These are phyloP conservation scores for Fomitopsis palustris DNA, from an alignment of 1,284 basidiomycete species.

Conservation along the genomic window DNA sequence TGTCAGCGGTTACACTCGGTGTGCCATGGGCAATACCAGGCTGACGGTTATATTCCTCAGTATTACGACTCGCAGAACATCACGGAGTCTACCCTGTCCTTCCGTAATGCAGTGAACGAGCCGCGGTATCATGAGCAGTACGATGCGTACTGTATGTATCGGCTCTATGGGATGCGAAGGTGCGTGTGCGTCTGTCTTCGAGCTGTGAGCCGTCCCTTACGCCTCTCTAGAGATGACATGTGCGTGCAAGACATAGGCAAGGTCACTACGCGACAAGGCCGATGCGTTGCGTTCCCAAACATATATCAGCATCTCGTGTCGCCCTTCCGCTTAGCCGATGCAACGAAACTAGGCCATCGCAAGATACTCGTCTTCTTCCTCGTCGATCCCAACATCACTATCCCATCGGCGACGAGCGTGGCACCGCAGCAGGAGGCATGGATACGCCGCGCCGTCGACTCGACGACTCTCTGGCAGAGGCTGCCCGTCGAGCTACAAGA, in stretches of 20 bases:
- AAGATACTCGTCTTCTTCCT: conserved; percentile 33
- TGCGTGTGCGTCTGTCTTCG: not conserved
- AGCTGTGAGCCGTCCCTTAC: not conserved
- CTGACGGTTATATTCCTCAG: not conserved
- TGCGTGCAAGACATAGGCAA: conserved; percentile 18
- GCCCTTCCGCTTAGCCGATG: conserved; percentile 27
- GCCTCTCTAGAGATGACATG: not conserved
- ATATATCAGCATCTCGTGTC: conserved; percentile 33
- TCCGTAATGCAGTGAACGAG: conserved; percentile 6
- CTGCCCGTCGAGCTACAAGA: not conserved
- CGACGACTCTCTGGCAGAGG: not conserved
- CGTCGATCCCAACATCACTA: conserved; percentile 23
- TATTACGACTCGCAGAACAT: conserved; percentile 16
- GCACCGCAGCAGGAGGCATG: conserved; percentile 17
- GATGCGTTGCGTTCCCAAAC: conserved; percentile 30
- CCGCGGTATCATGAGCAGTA: not conserved
- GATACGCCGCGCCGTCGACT: conserved; percentile 3
- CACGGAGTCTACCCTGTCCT: conserved; percentile 12
- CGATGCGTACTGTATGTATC: not conserved
- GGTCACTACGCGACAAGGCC: conserved; percentile 18
- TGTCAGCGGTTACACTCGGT: not conserved
- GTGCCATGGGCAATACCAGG: not conserved
- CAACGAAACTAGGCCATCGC: conserved; percentile 26
- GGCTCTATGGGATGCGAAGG: conserved; percentile 1
- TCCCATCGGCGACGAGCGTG: conserved; percentile 16